Conservation (phyloP, 257 asterid species). For the Knoxia roxburghii region DNA sequence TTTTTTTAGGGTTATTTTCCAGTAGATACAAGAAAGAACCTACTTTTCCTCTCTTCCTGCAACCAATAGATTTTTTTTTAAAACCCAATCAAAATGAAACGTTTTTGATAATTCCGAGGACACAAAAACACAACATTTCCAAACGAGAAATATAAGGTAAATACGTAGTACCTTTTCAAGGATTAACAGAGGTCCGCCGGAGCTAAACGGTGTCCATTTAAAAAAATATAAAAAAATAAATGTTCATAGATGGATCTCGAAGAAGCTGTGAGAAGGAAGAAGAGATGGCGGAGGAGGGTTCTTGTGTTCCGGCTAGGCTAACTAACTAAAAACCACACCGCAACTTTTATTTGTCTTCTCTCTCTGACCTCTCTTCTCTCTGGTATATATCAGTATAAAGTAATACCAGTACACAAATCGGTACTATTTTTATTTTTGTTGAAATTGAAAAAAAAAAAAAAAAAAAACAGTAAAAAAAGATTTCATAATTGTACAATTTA, state of each 20-base stretch:
- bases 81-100: neutral
- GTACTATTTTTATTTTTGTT: no score
- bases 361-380: constrained; percentile 1
- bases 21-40: neutral
- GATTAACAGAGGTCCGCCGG: constrained; percentile 2
- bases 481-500: no score
- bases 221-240: neutral
- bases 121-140: no score
- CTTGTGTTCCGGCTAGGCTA: neutral
- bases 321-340: constrained; percentile 29
- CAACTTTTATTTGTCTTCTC: constrained; percentile 32
- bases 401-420: no score
- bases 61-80: no score
- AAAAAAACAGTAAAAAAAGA: no score
- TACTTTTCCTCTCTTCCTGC: neutral
- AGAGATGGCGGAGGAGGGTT: constrained; percentile 3
- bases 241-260: constrained; percentile 6
- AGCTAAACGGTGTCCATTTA: constrained; percentile 47
- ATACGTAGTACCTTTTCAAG: constrained; percentile 33
- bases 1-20: no score
- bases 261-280: constrained; percentile 14
- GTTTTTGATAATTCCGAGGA: constrained; percentile 10
- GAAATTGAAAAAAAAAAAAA: no score
- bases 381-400: neutral
- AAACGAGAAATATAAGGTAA: neutral